A percentile compares a stretch with the other conserved stretches of the same genome.
Evolutionary conservation across 2,329 filamentous ascomycete species (phyloP).

Genomic region (Colletotrichum spaethianum): DNA sequence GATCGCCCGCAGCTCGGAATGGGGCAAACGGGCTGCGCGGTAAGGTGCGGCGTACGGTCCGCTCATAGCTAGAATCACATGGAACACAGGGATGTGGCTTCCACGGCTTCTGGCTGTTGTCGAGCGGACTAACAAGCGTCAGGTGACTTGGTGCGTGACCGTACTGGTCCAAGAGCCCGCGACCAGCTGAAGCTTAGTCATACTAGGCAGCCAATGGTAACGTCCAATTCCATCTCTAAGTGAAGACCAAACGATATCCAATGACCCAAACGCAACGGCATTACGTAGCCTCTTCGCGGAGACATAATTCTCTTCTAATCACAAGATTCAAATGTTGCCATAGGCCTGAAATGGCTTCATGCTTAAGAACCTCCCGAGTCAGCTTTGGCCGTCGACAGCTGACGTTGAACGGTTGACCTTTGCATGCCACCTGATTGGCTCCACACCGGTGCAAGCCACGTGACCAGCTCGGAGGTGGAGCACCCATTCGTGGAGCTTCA

Average conservation of each 20-base stretch:
- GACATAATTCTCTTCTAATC: background rate
- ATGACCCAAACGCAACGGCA: background rate
- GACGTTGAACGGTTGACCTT: slow-evolving; percentile 22
- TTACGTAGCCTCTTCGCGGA: background rate
- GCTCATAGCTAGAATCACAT: slow-evolving; percentile 32
- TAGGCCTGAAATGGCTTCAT: background rate
- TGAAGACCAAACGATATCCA: background rate
- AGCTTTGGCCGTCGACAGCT: too few species aligned
- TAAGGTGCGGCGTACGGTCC: background rate
- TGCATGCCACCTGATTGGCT: slow-evolving; percentile 39
- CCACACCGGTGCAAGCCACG: slow-evolving; percentile 13
- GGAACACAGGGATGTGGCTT: slow-evolving; percentile 32
- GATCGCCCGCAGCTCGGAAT: slow-evolving; percentile 9
- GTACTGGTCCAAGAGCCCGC: background rate
- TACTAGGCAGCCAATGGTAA: background rate
- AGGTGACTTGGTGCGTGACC: background rate
- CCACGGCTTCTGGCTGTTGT: background rate
- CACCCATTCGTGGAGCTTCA: slow-evolving; percentile 38
- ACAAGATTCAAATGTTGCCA: too few species aligned
- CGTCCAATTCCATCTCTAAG: background rate
- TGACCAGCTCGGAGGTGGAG: slow-evolving; percentile 27
- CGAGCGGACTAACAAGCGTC: background rate
- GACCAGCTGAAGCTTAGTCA: background rate
- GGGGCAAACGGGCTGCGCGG: slow-evolving; percentile 8
- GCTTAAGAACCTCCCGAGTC: too few species aligned